Conservation (phyloP, 2,329 filamentous ascomycete species). For the Aspergillus pseudonomiae region DNA sequence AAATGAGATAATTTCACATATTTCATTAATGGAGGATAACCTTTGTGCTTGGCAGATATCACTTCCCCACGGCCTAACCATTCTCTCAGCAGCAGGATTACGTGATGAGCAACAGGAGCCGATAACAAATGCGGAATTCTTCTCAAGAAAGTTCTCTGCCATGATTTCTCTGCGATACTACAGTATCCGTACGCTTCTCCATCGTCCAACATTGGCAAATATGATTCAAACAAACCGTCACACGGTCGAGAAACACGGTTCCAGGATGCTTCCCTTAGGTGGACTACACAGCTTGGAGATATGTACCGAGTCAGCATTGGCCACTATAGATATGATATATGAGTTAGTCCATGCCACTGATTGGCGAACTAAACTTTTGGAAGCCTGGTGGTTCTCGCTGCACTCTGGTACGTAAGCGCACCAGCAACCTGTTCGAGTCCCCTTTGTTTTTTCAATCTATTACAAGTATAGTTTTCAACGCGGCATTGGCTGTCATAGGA, state of each 20-base stretch:
- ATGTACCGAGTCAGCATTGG: constrained; percentile 36
- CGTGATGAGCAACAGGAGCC: constrained; percentile 1
- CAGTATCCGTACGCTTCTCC: constrained; percentile 46
- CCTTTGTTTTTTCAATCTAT: neutral
- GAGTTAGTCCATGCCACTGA: constrained; percentile 21
- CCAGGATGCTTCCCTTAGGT: constrained; percentile 34
- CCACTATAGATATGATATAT: constrained; percentile 30
- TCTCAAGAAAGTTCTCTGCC: constrained; percentile 40
- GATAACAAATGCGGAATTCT: constrained; percentile 9
- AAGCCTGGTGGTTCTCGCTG: constrained; percentile 38
- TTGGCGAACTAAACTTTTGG: constrained; percentile 27
- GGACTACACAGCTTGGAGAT: constrained; percentile 37
- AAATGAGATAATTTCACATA: constrained; percentile 35
- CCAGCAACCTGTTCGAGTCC: neutral
- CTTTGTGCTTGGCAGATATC: constrained; percentile 22
- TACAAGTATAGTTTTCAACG: constrained; percentile 32
- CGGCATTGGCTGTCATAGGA: constrained; percentile 38
- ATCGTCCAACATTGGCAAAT: constrained; percentile 45
- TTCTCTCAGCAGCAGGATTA: constrained; percentile 7
- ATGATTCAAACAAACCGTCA: constrained; percentile 33
- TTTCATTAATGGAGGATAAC: constrained; percentile 32
- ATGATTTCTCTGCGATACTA: constrained; percentile 49
- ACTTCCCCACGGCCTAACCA: constrained; percentile 16
- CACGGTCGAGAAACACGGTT: constrained; percentile 19
- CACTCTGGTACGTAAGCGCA: constrained; percentile 34